Evolutionary conservation across 106 monocot genomes (phyloP).

Genomic region (Alisma plantagoaquatica): DNA sequence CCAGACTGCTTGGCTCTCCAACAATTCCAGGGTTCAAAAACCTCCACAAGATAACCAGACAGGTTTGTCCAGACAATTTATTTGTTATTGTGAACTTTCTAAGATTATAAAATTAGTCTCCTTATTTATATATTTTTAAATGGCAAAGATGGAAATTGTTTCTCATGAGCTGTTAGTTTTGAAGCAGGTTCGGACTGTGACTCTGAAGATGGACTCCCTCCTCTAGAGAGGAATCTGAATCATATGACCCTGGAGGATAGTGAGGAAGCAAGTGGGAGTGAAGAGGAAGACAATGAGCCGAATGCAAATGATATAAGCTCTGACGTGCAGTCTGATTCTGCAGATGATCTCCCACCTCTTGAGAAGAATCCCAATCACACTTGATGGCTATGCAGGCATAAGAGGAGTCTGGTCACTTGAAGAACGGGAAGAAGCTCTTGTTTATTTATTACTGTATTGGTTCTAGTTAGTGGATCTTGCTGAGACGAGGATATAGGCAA

Average conservation of each 20-base stretch:
- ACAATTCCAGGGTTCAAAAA: slow-evolving; percentile 43
- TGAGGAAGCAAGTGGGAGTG: slow-evolving; percentile 31
- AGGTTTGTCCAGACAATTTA: background rate
- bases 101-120: background rate
- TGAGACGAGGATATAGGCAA: too few relatives aligned
- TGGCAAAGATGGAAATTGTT: slow-evolving; percentile 14
- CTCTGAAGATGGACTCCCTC: slow-evolving; percentile 70
- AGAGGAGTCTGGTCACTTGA: too few relatives aligned
- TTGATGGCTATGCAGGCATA: too few relatives aligned
- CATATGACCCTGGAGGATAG: slow-evolving; percentile 39
- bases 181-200: slow-evolving; percentile 38
- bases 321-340: too few relatives aligned
- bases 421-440: too few relatives aligned
- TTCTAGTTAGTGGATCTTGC: too few relatives aligned
- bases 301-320: too few relatives aligned
- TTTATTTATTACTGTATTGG: too few relatives aligned
- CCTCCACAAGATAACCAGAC: slow-evolving; percentile 15
- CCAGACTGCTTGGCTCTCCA: slow-evolving; percentile 80
- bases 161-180: background rate
- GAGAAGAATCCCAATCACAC: too few relatives aligned
- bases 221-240: slow-evolving; percentile 75
- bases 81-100: background rate
- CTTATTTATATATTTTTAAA: background rate
- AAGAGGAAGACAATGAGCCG: background rate
- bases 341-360: too few relatives aligned